Evolutionary conservation across 345 rosid genomes (phyloP).

Genomic region (Arabis alpina): DNA sequence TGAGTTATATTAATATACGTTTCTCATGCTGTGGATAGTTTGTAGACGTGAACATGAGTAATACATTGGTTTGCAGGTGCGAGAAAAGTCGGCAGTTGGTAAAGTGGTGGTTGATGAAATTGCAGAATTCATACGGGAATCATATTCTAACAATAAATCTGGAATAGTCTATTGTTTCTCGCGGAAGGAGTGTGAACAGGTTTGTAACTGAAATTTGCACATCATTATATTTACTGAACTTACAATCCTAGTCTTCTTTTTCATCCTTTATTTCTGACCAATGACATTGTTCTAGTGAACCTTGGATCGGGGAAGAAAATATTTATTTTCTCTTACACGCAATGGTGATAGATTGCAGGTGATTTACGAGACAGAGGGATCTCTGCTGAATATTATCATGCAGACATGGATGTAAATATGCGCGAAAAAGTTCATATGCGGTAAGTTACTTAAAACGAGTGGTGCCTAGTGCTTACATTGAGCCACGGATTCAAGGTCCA

Average conservation of each 20-base stretch:
- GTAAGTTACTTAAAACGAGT: slow-evolving; percentile 40
- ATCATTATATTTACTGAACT: slow-evolving; percentile 17
- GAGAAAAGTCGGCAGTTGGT: slow-evolving; percentile 83
- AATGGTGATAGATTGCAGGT: slow-evolving; percentile 73
- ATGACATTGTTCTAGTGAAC: background rate
- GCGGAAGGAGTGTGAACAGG: slow-evolving; percentile 97
- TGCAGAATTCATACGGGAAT: slow-evolving; percentile 74
- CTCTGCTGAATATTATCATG: slow-evolving; percentile 86
- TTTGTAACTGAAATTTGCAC: slow-evolving; percentile 31
- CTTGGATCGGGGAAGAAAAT: slow-evolving; percentile 1
- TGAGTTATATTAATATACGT: background rate
- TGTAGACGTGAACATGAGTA: slow-evolving; percentile 11
- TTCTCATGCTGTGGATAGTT: slow-evolving; percentile 23
- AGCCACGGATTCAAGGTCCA: slow-evolving; percentile 2
- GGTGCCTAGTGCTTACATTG: background rate
- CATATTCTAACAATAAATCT: slow-evolving; percentile 86
- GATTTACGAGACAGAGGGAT: slow-evolving; percentile 76
- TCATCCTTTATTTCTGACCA: background rate
- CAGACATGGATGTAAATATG: slow-evolving; percentile 85
- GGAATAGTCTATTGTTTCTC: slow-evolving; percentile 98
- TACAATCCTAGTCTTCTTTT: background rate
- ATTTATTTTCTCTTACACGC: slow-evolving; percentile 30
- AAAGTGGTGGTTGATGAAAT: slow-evolving; percentile 84
- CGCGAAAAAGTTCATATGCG: slow-evolving; percentile 88
- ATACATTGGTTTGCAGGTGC: slow-evolving; percentile 56